These are phyloP conservation scores for Strobilomyces echinocephalus DNA, from an alignment of 768 basidiomycete species.

Conservation along the genomic window DNA sequence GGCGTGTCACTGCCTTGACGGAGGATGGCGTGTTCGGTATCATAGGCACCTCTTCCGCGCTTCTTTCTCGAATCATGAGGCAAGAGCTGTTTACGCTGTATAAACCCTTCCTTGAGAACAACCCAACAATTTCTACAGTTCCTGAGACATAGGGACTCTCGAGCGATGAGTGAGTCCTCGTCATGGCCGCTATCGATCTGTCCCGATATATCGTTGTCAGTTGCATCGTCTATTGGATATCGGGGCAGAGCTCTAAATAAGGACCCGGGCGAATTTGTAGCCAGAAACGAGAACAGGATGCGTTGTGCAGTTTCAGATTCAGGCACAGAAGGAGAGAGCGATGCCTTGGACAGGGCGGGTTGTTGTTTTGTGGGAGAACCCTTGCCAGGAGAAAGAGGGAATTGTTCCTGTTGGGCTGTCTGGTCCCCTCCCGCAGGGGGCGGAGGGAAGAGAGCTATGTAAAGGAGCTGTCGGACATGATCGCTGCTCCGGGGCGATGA, in stretches of 20 bases:
- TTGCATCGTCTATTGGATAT: slow-evolving; percentile 31
- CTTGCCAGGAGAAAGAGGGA: slow-evolving; percentile 32
- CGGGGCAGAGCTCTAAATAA: slow-evolving; percentile 53
- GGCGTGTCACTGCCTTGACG: slow-evolving; percentile 17
- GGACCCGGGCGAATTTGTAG: slow-evolving; percentile 52
- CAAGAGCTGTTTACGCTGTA: slow-evolving; percentile 32
- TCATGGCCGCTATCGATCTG: slow-evolving; percentile 31
- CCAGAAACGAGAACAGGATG: slow-evolving; percentile 50
- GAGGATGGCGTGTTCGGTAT: slow-evolving; percentile 25
- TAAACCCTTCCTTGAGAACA: slow-evolving; percentile 52
- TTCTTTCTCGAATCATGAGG: slow-evolving; percentile 27
- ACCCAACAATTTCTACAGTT: slow-evolving; percentile 58
- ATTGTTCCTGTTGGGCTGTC: slow-evolving; percentile 18
- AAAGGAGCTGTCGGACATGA: slow-evolving; percentile 65
- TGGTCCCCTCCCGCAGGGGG: slow-evolving; percentile 16
- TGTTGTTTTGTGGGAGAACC: slow-evolving; percentile 48
- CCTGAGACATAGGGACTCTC: slow-evolving; percentile 49
- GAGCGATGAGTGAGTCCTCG: slow-evolving; percentile 54
- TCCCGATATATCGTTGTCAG: slow-evolving; percentile 1
- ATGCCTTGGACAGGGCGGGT: slow-evolving; percentile 35
- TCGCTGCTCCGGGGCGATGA: slow-evolving; percentile 35
- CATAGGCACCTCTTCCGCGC: slow-evolving; percentile 26
- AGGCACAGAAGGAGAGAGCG: slow-evolving; percentile 39
- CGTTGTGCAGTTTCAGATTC: slow-evolving; percentile 50
- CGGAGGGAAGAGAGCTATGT: slow-evolving; percentile 62